Percentiles rank a stretch among this genome's conserved stretches.
Conservation (phyloP, 345 rosid genomes). For the Lumnitzera littorea region DNA sequence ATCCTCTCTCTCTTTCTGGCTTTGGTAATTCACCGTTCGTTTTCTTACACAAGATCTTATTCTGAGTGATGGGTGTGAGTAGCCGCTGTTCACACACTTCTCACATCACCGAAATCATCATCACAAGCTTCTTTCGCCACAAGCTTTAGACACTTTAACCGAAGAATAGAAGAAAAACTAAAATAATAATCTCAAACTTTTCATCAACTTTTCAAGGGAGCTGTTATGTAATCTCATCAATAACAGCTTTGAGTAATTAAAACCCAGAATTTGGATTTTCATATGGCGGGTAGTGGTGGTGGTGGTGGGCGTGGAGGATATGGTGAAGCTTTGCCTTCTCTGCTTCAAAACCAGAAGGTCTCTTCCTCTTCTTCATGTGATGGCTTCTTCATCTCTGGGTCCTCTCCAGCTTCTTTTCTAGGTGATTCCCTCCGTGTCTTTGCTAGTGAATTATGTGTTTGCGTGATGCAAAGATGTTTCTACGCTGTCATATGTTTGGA, state of each 20-base stretch:
- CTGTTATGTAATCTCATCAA: constrained; percentile 18
- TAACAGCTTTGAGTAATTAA: neutral
- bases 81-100: constrained; percentile 58
- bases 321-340: constrained; percentile 25
- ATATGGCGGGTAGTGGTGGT: constrained; percentile 37
- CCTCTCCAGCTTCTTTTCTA: constrained; percentile 28
- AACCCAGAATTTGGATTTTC: neutral
- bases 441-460: neutral
- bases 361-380: constrained; percentile 31
- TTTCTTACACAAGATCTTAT: constrained; percentile 2
- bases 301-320: neutral
- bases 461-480: neutral
- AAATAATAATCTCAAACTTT: neutral
- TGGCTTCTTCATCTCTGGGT: constrained; percentile 34
- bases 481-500: neutral
- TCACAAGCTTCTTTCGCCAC: constrained; percentile 76
- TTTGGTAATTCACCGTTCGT: neutral
- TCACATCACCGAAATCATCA: constrained; percentile 65
- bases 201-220: constrained; percentile 8
- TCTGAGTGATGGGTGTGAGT: constrained; percentile 63
- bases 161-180: neutral
- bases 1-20: neutral
- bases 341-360: constrained; percentile 36
- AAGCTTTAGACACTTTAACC: constrained; percentile 20
- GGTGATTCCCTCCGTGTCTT: constrained; percentile 22